These are phyloP conservation scores for Thinopyrum elongatum DNA, from an alignment of 176 grass and related monocot species.

Conservation along the genomic window DNA sequence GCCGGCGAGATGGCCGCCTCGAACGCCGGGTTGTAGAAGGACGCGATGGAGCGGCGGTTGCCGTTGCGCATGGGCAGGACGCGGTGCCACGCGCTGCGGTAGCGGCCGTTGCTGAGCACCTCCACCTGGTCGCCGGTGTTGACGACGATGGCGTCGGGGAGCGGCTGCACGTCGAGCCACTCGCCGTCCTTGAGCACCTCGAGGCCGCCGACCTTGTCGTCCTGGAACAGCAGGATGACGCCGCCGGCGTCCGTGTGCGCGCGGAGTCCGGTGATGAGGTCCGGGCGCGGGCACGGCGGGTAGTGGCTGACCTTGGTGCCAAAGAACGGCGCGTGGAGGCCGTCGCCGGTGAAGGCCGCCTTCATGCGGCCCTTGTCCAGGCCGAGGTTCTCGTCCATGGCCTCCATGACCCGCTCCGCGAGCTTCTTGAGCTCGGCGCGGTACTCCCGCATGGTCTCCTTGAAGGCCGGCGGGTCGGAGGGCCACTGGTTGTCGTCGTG, in stretches of 20 bases:
- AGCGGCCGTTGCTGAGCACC: slow-evolving; percentile 57
- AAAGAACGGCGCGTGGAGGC: slow-evolving; percentile 33
- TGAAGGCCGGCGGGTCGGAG: slow-evolving; percentile 41
- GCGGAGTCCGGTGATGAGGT: slow-evolving; percentile 57
- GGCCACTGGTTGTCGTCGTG: slow-evolving; percentile 51
- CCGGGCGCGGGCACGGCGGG: slow-evolving; percentile 63
- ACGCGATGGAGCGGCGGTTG: slow-evolving; percentile 63
- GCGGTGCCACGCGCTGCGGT: slow-evolving; percentile 76
- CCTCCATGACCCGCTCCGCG: slow-evolving; percentile 38
- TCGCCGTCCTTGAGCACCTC: slow-evolving; percentile 60
- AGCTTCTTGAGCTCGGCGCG: slow-evolving; percentile 41
- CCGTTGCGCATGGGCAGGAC: slow-evolving; percentile 53
- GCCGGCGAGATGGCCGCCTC: slow-evolving; percentile 45
- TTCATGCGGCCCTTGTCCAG: slow-evolving; percentile 36
- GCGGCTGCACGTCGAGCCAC: slow-evolving; percentile 66
- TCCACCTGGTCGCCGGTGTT: slow-evolving; percentile 80
- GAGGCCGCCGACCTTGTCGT: slow-evolving; percentile 51
- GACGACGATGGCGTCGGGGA: slow-evolving; percentile 54
- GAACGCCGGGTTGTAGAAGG: slow-evolving; percentile 61
- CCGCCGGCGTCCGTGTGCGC: slow-evolving; percentile 72
- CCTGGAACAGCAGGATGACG: slow-evolving; percentile 74
- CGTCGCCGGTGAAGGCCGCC: slow-evolving; percentile 39
- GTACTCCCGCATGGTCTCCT: slow-evolving; percentile 74
- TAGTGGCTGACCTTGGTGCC: slow-evolving; percentile 83
- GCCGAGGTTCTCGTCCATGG: slow-evolving; percentile 64